These are phyloP conservation scores for Sanguinoderma infundibulare DNA, from an alignment of 1,284 basidiomycete genomes.

Conservation along the genomic window DNA sequence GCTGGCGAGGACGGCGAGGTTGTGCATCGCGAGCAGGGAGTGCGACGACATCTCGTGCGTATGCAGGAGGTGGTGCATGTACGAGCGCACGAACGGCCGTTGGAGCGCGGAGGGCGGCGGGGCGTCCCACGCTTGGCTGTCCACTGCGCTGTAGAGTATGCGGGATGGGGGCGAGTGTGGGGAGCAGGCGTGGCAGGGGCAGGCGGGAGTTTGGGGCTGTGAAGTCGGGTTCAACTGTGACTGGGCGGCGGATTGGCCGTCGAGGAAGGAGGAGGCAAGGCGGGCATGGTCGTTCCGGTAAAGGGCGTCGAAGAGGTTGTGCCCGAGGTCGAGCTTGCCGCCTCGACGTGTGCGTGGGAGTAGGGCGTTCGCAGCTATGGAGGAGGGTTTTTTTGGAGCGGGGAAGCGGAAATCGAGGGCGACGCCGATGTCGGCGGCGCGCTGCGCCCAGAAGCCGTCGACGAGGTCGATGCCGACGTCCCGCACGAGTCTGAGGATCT, in stretches of 20 bases:
- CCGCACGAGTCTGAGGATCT: constrained; percentile 66
- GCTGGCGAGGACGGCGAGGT: constrained; percentile 63
- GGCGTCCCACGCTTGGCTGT: constrained; percentile 32
- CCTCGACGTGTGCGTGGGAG: constrained; percentile 17
- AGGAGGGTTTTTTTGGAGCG: constrained; percentile 29
- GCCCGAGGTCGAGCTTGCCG: constrained; percentile 56
- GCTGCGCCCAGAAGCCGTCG: constrained; percentile 71
- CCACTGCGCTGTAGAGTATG: constrained; percentile 55
- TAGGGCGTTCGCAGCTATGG: constrained; percentile 1
- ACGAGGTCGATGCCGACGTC: constrained; percentile 76
- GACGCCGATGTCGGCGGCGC: constrained; percentile 67
- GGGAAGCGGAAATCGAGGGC: constrained; percentile 82
- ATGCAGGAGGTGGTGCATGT: constrained; percentile 80
- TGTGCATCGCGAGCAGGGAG: constrained; percentile 73
- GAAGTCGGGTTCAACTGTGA: background rate
- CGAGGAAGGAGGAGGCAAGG: constrained; percentile 47
- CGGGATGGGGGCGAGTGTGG: constrained; percentile 46
- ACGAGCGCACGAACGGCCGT: constrained; percentile 65
- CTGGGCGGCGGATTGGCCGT: constrained; percentile 28
- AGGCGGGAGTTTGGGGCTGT: constrained; percentile 35
- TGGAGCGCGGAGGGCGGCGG: constrained; percentile 22
- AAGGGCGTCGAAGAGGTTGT: constrained; percentile 65
- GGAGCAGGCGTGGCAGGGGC: constrained; percentile 67
- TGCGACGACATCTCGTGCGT: constrained; percentile 89
- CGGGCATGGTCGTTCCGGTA: constrained; percentile 66